Evolutionary conservation across 2,329 filamentous ascomycete species (phyloP), one percentile per base, ranked within the genome.

Genomic region (Cylindrodendrum hubeiense): DNA sequence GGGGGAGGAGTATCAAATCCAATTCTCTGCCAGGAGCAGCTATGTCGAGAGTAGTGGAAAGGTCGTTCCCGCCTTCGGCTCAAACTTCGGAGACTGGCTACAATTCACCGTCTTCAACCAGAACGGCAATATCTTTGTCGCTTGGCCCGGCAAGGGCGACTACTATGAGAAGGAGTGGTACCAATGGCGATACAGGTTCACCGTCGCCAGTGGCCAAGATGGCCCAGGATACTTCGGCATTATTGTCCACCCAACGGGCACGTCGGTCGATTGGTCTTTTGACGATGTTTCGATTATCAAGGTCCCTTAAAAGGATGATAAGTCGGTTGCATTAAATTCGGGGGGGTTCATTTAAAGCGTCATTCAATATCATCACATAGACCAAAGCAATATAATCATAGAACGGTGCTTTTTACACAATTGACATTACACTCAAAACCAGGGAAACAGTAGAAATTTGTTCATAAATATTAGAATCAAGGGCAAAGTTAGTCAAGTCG

Each of bases 271-370:
- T 44, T 62, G 59, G 59, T 62, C 43, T 33, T 30, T 62, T 50
- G 59, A 62, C 28, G 51, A 54, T 21, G 46, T 62, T 43, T 19
- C 21, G 15, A 44, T 62, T 12, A 49, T 46, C 28, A 60, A 46
- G 30, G 47, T 50, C n/a, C 9, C 17, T n/a, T n/a, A n/a, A n/a
- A n/a, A n/a, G n/a, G n/a, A n/a, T n/a, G n/a, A n/a, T n/a, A n/a
- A n/a, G n/a, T n/a, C n/a, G n/a, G n/a, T n/a, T n/a, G n/a, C n/a
- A n/a, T n/a, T n/a, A n/a, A n/a, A n/a, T n/a, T n/a, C n/a, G n/a
- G n/a, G n/a, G n/a, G n/a, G n/a, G n/a, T n/a, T n/a, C n/a, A n/a
- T n/a, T n/a, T n/a, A n/a, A n/a, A n/a, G n/a, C n/a, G n/a, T n/a
- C n/a, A n/a, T n/a, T n/a, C n/a, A n/a, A n/a, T n/a, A n/a, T n/a